A percentile compares a stretch with the other conserved stretches of the same genome.
Conservation (phyloP, 1,284 basidiomycete genomes). For the Trametes pubescens region DNA sequence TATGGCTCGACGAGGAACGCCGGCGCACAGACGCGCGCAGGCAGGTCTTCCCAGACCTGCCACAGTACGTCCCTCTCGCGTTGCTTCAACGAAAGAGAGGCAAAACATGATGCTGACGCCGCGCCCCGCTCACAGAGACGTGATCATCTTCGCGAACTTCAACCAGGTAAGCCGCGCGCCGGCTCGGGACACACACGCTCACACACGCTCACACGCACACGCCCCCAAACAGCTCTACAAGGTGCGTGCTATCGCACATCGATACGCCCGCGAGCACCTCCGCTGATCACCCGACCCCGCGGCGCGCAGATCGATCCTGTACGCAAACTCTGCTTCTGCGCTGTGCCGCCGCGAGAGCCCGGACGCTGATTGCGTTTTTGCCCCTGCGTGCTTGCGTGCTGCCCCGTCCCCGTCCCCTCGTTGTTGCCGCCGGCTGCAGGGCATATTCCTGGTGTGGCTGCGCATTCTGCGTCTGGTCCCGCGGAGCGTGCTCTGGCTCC, state of each 20-base stretch:
- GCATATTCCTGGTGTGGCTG: slow-evolving; percentile 64
- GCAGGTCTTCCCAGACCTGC: slow-evolving; percentile 56
- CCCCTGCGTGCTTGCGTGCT: neutral
- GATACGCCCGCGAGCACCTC: neutral
- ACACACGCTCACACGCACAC: slow-evolving; percentile 29
- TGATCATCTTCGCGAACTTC: slow-evolving; percentile 69
- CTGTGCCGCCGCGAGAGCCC: slow-evolving; percentile 7
- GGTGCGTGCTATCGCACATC: slow-evolving; percentile 36
- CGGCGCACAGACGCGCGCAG: slow-evolving; percentile 54
- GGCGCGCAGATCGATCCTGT: slow-evolving; percentile 55
- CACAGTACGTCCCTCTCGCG: slow-evolving; percentile 44
- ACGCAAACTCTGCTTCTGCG: neutral
- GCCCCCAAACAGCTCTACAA: slow-evolving; percentile 53
- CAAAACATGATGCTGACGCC: neutral
- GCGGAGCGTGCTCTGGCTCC: slow-evolving; percentile 66
- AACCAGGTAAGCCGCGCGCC: slow-evolving; percentile 55
- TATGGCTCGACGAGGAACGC: slow-evolving; percentile 59
- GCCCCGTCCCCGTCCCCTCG: neutral
- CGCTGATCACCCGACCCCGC: slow-evolving; percentile 10
- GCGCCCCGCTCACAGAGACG: slow-evolving; percentile 43
- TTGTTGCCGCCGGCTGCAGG: slow-evolving; percentile 33
- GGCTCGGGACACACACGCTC: slow-evolving; percentile 2
- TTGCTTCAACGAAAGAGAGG: no score
- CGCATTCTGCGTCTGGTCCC: slow-evolving; percentile 59
- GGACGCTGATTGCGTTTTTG: slow-evolving; percentile 5